A percentile compares a stretch with the other conserved stretches of the same genome.
Conservation (phyloP, 176 grass and related monocot genomes). For the Pharus latifolius region DNA sequence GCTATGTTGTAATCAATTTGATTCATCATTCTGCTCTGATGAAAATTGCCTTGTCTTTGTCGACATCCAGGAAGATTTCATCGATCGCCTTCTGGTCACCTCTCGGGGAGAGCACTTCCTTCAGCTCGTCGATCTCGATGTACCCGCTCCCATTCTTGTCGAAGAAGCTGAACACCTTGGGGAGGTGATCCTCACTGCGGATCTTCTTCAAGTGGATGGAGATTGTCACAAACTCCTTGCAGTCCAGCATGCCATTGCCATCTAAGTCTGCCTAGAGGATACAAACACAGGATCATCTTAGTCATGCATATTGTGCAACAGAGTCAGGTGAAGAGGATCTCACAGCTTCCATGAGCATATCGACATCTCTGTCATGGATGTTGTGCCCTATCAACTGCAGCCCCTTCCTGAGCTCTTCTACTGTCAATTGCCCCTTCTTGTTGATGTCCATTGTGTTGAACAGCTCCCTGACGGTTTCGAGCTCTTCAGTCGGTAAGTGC, state of each 20-base stretch:
- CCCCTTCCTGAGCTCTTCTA: slow-evolving; percentile 76
- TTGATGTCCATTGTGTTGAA: slow-evolving; percentile 84
- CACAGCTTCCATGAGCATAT: slow-evolving; percentile 91
- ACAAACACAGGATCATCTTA: not conserved
- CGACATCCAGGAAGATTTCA: slow-evolving; percentile 69
- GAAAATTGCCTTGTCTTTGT: slow-evolving; percentile 42
- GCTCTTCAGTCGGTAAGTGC: slow-evolving; percentile 62
- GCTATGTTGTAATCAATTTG: not conserved
- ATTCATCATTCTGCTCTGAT: not conserved
- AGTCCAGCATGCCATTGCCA: slow-evolving; percentile 72
- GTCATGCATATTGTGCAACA: not conserved
- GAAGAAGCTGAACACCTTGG: slow-evolving; percentile 67
- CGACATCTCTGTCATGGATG: slow-evolving; percentile 52
- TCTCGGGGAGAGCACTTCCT: slow-evolving; percentile 55
- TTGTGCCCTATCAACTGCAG: slow-evolving; percentile 40
- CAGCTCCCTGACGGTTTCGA: slow-evolving; percentile 59
- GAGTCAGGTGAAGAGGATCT: slow-evolving; percentile 2
- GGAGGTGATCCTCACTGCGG: slow-evolving; percentile 65
- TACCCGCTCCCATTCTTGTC: slow-evolving; percentile 78
- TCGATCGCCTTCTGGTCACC: slow-evolving; percentile 62
- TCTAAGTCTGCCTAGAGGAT: slow-evolving; percentile 61
- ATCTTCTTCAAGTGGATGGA: slow-evolving; percentile 87
- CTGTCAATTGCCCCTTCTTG: slow-evolving; percentile 61
- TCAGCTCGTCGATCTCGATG: slow-evolving; percentile 83
- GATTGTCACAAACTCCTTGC: slow-evolving; percentile 84